phyloP scores from a whole-genome alignment of 169 alveolate genomes.

The Eimeria praecox region DNA sequence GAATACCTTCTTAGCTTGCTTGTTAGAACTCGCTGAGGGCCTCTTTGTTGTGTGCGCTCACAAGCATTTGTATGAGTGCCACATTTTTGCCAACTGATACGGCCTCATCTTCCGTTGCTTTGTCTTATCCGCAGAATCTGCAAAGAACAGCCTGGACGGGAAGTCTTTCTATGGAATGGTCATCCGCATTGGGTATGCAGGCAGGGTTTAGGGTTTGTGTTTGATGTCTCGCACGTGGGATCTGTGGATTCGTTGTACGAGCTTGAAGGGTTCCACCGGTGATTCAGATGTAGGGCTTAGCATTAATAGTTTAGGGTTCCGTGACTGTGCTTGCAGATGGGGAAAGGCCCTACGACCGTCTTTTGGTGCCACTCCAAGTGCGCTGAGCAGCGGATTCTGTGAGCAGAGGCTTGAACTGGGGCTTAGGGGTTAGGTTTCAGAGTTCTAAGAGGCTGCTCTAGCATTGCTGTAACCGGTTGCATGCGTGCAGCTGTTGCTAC shows the following conservation, averaged over 20 bases:
- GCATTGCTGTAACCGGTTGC: neutral
- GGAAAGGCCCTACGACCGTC: conserved; percentile 74
- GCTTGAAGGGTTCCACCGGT: neutral
- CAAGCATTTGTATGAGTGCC: neutral
- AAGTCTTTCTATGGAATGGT: conserved; percentile 88
- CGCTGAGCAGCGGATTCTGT: conserved; percentile 51
- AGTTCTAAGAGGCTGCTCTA: neutral
- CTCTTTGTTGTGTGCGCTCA: neutral
- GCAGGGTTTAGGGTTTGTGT: neutral
- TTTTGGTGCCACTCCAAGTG: conserved; percentile 53
- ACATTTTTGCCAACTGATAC: neutral
- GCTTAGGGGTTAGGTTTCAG: neutral
- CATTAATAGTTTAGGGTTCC: neutral
- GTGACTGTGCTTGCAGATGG: conserved; percentile 43
- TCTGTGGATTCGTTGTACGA: neutral
- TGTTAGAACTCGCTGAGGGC: neutral
- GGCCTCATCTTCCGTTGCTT: neutral
- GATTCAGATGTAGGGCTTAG: neutral
- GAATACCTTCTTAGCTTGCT: neutral
- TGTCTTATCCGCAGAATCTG: conserved; percentile 87
- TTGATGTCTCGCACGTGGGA: neutral
- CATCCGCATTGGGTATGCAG: conserved; percentile 89
- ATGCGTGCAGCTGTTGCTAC: neutral
- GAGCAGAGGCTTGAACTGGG: neutral
- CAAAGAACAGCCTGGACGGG: conserved; percentile 89